Percentiles rank a stretch among this genome's conserved stretches.
Conservation (phyloP, 441 rosid species). For the Gossypium trilobum region DNA sequence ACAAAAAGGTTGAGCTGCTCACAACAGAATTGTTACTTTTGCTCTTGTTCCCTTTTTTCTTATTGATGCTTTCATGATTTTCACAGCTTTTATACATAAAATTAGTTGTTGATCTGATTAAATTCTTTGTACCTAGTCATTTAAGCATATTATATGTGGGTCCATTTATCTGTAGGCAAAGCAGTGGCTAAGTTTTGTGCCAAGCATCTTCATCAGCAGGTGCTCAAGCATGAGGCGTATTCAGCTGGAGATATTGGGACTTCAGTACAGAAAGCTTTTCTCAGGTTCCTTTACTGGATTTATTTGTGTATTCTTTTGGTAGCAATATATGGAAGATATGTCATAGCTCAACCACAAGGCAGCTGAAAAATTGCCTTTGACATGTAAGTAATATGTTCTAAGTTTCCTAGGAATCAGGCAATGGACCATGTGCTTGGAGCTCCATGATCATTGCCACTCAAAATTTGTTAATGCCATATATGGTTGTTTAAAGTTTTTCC, state of each 20-base stretch:
- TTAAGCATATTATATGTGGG: background rate
- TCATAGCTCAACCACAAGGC: slow-evolving; percentile 8
- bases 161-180: slow-evolving; percentile 34
- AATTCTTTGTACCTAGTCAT: background rate
- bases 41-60: background rate
- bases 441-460: background rate
- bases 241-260: slow-evolving; percentile 46
- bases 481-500: background rate
- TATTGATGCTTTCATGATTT: background rate
- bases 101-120: background rate
- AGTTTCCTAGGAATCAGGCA: slow-evolving; percentile 10
- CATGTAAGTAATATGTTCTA: slow-evolving; percentile 1
- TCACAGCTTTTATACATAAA: background rate
- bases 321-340: background rate
- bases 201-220: slow-evolving; percentile 54
- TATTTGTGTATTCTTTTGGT: background rate
- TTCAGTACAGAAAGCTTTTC: slow-evolving; percentile 38
- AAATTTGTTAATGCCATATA: background rate
- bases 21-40: background rate
- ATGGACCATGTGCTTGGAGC: background rate
- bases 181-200: slow-evolving; percentile 60
- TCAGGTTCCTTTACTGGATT: slow-evolving; percentile 30
- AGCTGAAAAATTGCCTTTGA: slow-evolving; percentile 4
- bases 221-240: slow-evolving; percentile 46
- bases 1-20: background rate